Percentiles rank a stretch among this genome's conserved stretches.
phyloP scores from a whole-genome alignment of 2,329 filamentous ascomycete species.

The Aspergillus ochraceoroseus region DNA sequence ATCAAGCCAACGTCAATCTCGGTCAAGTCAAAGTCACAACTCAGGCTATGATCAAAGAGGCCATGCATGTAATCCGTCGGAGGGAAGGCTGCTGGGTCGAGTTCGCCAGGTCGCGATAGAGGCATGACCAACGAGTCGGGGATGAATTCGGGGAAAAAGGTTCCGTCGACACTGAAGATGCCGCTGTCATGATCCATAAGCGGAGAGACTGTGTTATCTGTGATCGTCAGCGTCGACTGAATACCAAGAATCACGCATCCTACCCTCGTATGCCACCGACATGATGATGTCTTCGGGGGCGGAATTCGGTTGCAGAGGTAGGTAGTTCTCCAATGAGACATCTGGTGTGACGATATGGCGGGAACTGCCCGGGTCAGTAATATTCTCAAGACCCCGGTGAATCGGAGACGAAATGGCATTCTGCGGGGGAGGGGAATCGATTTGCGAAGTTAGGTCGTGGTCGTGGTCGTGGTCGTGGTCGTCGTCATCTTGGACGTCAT shows the following conservation, averaged over 20 bases:
- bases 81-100: constrained; percentile 19
- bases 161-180: constrained; percentile 29
- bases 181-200: constrained; percentile 27
- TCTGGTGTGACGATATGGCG: constrained; percentile 15
- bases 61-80: constrained; percentile 25
- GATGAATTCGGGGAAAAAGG: constrained; percentile 31
- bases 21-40: constrained; percentile 27
- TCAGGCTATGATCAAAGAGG: constrained; percentile 19
- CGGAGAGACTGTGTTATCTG: constrained; percentile 20
- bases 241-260: too few species aligned
- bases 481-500: too few species aligned
- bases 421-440: constrained; percentile 3
- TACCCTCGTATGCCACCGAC: constrained; percentile 19
- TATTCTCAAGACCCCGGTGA: not conserved
- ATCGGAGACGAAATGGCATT: constrained; percentile 19
- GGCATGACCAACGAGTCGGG: constrained; percentile 28
- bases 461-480: constrained; percentile 6
- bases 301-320: constrained; percentile 1
- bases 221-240: not conserved
- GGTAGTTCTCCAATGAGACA: constrained; percentile 11
- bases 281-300: constrained; percentile 2
- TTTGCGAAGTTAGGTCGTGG: constrained; percentile 4
- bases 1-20: constrained; percentile 29
- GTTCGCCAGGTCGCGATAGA: constrained; percentile 23
- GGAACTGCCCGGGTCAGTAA: too few species aligned